These are phyloP conservation scores for Paecilomyces fulvus DNA, from an alignment of 2,329 filamentous ascomycete species.

Conservation along the genomic window DNA sequence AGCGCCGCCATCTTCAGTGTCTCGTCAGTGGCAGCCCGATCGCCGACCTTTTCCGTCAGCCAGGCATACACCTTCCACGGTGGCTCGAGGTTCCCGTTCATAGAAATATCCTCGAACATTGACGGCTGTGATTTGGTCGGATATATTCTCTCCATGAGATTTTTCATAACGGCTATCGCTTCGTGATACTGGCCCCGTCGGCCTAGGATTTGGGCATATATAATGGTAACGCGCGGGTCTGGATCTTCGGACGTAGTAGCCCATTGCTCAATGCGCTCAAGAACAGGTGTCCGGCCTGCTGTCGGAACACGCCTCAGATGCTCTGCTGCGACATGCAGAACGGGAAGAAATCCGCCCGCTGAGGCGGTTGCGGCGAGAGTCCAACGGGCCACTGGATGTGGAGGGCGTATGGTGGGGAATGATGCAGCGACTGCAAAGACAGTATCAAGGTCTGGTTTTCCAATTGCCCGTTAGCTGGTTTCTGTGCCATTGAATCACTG, in stretches of 20 bases:
- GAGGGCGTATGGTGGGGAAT: neutral
- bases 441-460: neutral
- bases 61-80: slow-evolving; percentile 22
- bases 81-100: slow-evolving; percentile 8
- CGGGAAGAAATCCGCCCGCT: slow-evolving; percentile 3
- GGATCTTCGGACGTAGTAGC: slow-evolving; percentile 10
- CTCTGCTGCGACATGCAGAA: neutral
- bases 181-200: slow-evolving; percentile 12
- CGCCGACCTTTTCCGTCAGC: slow-evolving; percentile 11
- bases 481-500: neutral
- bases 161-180: slow-evolving; percentile 15
- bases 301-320: slow-evolving; percentile 1
- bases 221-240: slow-evolving; percentile 19
- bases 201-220: slow-evolving; percentile 20
- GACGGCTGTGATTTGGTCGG: slow-evolving; percentile 6
- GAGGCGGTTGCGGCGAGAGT: neutral
- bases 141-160: slow-evolving; percentile 15
- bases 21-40: slow-evolving; percentile 10
- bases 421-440: neutral
- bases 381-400: neutral
- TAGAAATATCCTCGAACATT: slow-evolving; percentile 6
- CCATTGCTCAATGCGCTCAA: slow-evolving; percentile 14
- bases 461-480: neutral
- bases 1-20: slow-evolving; percentile 18
- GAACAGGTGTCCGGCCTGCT: slow-evolving; percentile 4